Conservation (phyloP, 495 filamentous ascomycete genomes). For the Talaromyces adpressus region DNA sequence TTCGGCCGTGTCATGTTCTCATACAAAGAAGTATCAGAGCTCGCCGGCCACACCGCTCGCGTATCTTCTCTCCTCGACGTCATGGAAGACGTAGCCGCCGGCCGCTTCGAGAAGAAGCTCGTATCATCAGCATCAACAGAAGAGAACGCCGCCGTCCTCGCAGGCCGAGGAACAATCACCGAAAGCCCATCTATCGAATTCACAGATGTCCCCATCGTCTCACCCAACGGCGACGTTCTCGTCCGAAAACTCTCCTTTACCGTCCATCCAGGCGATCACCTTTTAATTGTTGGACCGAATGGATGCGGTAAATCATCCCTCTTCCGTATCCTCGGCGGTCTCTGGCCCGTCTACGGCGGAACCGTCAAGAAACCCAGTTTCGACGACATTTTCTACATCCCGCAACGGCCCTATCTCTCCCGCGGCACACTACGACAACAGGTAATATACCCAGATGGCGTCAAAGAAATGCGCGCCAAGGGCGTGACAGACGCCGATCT, state of each 20-base stretch:
- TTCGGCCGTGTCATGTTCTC: slow-evolving; percentile 97
- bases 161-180: slow-evolving; percentile 66
- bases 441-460: slow-evolving; percentile 90
- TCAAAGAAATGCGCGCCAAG: slow-evolving; percentile 78
- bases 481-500: slow-evolving; percentile 80
- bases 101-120: slow-evolving; percentile 90
- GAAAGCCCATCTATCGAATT: slow-evolving; percentile 84
- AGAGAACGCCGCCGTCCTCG: slow-evolving; percentile 70
- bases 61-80: slow-evolving; percentile 85
- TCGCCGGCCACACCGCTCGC: slow-evolving; percentile 89
- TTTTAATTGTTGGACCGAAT: slow-evolving; percentile 93
- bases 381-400: slow-evolving; percentile 95
- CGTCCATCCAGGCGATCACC: slow-evolving; percentile 77
- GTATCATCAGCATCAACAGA: slow-evolving; percentile 79
- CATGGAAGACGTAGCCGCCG: slow-evolving; percentile 85
- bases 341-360: slow-evolving; percentile 99
- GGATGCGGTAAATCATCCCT: slow-evolving; percentile 94
- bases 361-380: slow-evolving; percentile 83
- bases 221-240: slow-evolving; percentile 89
- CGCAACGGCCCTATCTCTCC: slow-evolving; percentile 88
- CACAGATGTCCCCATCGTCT: slow-evolving; percentile 89
- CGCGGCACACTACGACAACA: slow-evolving; percentile 86
- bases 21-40: slow-evolving; percentile 93
- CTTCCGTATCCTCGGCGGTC: slow-evolving; percentile 90
- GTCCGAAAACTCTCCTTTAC: slow-evolving; percentile 78